Evolutionary conservation across 148 eudicot genomes (phyloP), one percentile per base, ranked within the genome.

Genomic region (Cornus controversa): DNA sequence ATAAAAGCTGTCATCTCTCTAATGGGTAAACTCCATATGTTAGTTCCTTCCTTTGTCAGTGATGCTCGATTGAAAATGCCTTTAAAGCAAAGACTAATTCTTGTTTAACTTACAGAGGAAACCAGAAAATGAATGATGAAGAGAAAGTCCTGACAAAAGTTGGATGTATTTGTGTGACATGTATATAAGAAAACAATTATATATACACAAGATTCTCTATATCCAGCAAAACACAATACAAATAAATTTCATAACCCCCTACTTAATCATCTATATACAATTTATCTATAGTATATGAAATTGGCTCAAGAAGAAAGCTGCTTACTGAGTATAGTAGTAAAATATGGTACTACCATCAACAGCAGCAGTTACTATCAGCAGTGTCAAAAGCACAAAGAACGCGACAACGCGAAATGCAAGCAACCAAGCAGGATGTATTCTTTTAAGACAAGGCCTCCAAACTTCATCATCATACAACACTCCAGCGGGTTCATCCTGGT

Each of bases 261-360:
- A 54, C 15, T 54, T 14, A 60, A 60, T 60, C 64, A 60, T n/a
- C 64, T n/a, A 22, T 60, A 20, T 22, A 20, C 64, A 54, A 11
- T 20, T 54, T 2, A 0, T 31, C 0, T 2, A 31, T 1, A 54
- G 22, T 54, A 20, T 20, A 14, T 54, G 18, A 54, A 54, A 54
- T 54, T 3, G 22, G 22, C 2, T 54, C 20, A 57, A 70, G 24
- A 34, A 11, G 10, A 25, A 77, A 47, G 7, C 1, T 69, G 76
- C 97, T 87, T 86, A 94, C 98, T 89, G 91, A 70, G 98, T 92
- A 67, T 94, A 94, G 71, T 85, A 92, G 83, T 81, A 91, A 82
- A 87, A 84, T 36, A 87, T 87, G 73, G 79, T 77, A 65, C 69
- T 81, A 79, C 89, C 86, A 81, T 88, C 85, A 82, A 85, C 85